Conservation (phyloP, 768 basidiomycete species). For the Hemileccinum impolitum region DNA sequence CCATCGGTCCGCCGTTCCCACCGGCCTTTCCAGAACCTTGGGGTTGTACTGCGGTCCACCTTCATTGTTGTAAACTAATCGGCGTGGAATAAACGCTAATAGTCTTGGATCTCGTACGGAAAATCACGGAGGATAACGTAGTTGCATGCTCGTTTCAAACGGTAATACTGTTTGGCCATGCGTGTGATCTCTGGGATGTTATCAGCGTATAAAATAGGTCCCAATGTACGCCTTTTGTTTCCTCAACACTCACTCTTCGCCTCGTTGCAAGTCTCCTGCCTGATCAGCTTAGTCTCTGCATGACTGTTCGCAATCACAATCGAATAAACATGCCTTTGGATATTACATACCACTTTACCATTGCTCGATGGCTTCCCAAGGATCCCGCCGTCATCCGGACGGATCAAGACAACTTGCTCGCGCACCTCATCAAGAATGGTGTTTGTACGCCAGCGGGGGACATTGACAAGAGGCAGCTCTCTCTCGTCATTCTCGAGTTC, state of each 20-base stretch:
- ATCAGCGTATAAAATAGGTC: slow-evolving; percentile 2
- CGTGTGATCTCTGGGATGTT: no score
- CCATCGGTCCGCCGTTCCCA: no score
- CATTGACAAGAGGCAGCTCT: slow-evolving; percentile 9
- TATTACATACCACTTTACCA: slow-evolving; percentile 20
- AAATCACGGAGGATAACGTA: no score
- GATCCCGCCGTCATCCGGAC: slow-evolving; percentile 10
- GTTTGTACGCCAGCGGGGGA: slow-evolving; percentile 9
- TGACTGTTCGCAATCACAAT: background rate
- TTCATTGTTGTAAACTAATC: no score
- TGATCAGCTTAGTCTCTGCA: background rate
- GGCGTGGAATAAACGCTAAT: no score
- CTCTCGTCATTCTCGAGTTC: slow-evolving; percentile 18
- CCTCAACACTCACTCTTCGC: background rate
- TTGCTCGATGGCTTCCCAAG: slow-evolving; percentile 19
- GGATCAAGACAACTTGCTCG: slow-evolving; percentile 25
- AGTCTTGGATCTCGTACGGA: no score
- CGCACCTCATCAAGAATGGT: slow-evolving; percentile 18
- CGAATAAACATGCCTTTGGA: slow-evolving; percentile 13
- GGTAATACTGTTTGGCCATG: no score
- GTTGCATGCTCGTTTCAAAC: no score
- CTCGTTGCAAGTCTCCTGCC: slow-evolving; percentile 3
- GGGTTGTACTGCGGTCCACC: no score
- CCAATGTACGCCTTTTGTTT: background rate
- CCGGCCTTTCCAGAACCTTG: no score